Conservation (phyloP, 108 stramenopile species). For the Asterionellopsis glacialis region DNA sequence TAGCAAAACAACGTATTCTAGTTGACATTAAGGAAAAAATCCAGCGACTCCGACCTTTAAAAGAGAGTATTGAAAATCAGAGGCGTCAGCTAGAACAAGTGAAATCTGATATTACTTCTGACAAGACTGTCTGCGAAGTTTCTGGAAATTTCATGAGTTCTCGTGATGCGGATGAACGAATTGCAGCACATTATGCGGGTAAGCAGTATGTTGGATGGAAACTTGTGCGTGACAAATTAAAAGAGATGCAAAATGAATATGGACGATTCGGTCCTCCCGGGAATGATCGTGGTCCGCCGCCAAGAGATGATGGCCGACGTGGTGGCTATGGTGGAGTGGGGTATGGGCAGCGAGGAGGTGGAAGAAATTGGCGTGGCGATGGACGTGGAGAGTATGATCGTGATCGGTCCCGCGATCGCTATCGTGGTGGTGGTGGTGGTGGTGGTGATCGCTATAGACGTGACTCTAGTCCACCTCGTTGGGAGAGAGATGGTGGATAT, state of each 20-base stretch:
- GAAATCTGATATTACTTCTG: constrained; percentile 69
- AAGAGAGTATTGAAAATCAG: constrained; percentile 59
- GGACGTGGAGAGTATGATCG: constrained; percentile 16
- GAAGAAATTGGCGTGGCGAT: constrained; percentile 22
- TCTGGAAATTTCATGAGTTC: constrained; percentile 89
- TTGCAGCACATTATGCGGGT: constrained; percentile 90
- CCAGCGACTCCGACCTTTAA: constrained; percentile 51
- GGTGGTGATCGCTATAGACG: constrained; percentile 15
- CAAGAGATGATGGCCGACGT: constrained; percentile 5
- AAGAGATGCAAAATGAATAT: constrained; percentile 65
- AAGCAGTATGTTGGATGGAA: constrained; percentile 94
- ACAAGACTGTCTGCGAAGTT: constrained; percentile 87
- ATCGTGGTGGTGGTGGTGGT: constrained; percentile 17
- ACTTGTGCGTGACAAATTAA: constrained; percentile 81
- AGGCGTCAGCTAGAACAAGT: constrained; percentile 67
- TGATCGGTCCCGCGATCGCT: constrained; percentile 16
- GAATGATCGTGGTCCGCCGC: constrained; percentile 17
- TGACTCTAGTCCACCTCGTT: constrained; percentile 1
- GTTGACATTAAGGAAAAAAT: constrained; percentile 38
- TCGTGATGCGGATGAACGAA: constrained; percentile 88
- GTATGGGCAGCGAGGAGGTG: constrained; percentile 7
- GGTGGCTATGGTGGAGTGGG: constrained; percentile 25
- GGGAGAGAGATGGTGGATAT: constrained; percentile 1
- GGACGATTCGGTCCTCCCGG: constrained; percentile 51
- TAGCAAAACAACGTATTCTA: constrained; percentile 52